phyloP scores from a whole-genome alignment of 2,329 filamentous ascomycete species.

The Penicillium paneum region DNA sequence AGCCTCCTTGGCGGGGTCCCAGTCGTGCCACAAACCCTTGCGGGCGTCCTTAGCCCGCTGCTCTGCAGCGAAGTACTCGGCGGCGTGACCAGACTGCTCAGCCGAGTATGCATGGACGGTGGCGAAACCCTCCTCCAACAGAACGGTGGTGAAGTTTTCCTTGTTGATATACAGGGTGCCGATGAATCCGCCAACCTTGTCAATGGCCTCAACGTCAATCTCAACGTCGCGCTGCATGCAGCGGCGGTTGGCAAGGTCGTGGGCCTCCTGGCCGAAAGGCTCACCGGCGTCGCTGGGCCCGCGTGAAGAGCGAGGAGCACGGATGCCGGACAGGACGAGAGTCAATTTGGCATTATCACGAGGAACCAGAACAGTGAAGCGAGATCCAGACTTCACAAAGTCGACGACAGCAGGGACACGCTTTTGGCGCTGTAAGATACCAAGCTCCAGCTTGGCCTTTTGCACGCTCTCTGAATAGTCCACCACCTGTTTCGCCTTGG shows the following conservation, averaged over 20 bases:
- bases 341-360: conserved; percentile 93
- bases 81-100: conserved; percentile 86
- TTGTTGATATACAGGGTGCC: conserved; percentile 89
- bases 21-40: conserved; percentile 90
- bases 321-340: conserved; percentile 88
- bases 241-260: conserved; percentile 83
- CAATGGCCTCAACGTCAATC: conserved; percentile 88
- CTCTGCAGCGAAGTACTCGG: conserved; percentile 83
- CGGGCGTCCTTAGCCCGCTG: conserved; percentile 81
- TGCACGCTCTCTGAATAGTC: conserved; percentile 91
- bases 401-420: conserved; percentile 91
- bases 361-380: conserved; percentile 88
- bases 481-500: conserved; percentile 75
- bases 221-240: conserved; percentile 94
- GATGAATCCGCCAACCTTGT: conserved; percentile 97
- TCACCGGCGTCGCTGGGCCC: conserved; percentile 78
- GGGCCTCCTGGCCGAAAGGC: conserved; percentile 90
- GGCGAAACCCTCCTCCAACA: conserved; percentile 91
- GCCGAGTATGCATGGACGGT: conserved; percentile 92
- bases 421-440: conserved; percentile 82
- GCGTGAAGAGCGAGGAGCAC: conserved; percentile 81
- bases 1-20: conserved; percentile 83
- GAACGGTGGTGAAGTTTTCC: conserved; percentile 89
- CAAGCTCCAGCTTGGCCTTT: conserved; percentile 91
- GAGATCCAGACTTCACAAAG: conserved; percentile 94